These are phyloP conservation scores for Triticum dicoccoides DNA, from an alignment of 176 grass and related monocot genomes.

Conservation along the genomic window DNA sequence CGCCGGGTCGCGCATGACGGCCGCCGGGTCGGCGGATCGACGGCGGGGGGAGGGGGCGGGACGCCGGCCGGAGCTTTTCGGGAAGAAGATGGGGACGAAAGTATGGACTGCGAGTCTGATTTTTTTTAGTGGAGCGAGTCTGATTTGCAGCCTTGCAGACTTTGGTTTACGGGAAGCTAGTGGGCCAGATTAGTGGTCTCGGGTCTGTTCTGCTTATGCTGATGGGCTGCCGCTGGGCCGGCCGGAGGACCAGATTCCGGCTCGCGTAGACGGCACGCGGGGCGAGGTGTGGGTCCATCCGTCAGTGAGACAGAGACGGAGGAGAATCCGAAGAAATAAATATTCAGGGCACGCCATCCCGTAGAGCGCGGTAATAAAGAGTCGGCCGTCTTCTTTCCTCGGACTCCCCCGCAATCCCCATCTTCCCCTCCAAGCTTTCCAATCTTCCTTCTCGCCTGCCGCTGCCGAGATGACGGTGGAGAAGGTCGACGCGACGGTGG, in stretches of 20 bases:
- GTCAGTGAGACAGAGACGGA: neutral
- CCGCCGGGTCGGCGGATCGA: neutral
- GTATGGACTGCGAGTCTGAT: neutral
- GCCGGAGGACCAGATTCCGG: neutral
- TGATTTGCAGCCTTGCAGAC: neutral
- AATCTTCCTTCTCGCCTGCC: too few relatives aligned
- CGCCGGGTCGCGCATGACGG: slow-evolving; percentile 59
- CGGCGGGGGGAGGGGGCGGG: neutral
- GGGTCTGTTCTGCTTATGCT: neutral
- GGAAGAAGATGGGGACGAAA: neutral
- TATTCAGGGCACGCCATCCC: slow-evolving; percentile 5
- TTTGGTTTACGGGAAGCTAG: neutral
- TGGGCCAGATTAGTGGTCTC: neutral
- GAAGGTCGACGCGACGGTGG: slow-evolving; percentile 35
- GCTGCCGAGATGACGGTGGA: slow-evolving; percentile 37
- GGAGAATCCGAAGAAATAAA: neutral
- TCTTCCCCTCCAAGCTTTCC: neutral
- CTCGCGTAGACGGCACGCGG: slow-evolving; percentile 18
- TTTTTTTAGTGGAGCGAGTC: neutral
- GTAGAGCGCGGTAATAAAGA: neutral
- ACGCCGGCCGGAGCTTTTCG: slow-evolving; percentile 18
- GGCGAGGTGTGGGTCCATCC: neutral
- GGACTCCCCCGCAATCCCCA: neutral
- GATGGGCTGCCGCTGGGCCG: neutral
- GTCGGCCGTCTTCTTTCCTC: neutral